A percentile compares a stretch with the other conserved stretches of the same genome.
phyloP scores from a whole-genome alignment of 1,139 yeast genomes.

The Starmera stellimalicola region DNA sequence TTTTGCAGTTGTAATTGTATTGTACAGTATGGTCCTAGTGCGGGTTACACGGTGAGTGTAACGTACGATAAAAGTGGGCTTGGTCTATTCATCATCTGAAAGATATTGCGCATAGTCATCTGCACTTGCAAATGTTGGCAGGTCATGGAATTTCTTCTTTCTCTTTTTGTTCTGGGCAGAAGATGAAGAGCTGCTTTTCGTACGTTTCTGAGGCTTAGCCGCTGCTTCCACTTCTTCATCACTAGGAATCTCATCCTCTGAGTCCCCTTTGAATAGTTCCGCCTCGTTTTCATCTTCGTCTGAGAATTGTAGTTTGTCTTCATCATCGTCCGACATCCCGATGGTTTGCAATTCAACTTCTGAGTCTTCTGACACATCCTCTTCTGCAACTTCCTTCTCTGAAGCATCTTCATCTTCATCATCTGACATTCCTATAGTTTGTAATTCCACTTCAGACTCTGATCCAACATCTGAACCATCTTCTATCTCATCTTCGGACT shows the following conservation, averaged over 20 bases:
- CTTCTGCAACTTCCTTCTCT: slow-evolving; percentile 24
- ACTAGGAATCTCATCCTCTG: slow-evolving; percentile 20
- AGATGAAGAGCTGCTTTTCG: slow-evolving; percentile 13
- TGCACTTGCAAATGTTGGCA: slow-evolving; percentile 85
- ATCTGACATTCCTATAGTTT: slow-evolving; percentile 19
- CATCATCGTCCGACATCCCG: slow-evolving; percentile 11
- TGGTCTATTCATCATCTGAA: slow-evolving; percentile 53
- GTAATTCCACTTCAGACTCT: slow-evolving; percentile 14
- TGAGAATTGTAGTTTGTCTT: slow-evolving; percentile 13
- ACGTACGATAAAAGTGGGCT: no score
- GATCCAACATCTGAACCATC: slow-evolving; percentile 12
- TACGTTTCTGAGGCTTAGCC: slow-evolving; percentile 14
- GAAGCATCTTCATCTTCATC: slow-evolving; percentile 23
- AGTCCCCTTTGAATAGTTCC: slow-evolving; percentile 20
- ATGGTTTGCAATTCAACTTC: slow-evolving; percentile 22
- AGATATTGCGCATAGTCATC: slow-evolving; percentile 80
- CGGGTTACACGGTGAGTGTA: no score
- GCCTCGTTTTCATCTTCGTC: slow-evolving; percentile 20
- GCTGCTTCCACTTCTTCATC: slow-evolving; percentile 17
- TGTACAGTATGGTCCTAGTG: no score
- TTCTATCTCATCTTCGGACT: slow-evolving; percentile 20
- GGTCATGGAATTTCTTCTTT: slow-evolving; percentile 50
- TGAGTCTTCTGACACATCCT: slow-evolving; percentile 22
- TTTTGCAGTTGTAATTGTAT: no score
- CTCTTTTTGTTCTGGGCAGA: slow-evolving; percentile 33